Percentiles rank a stretch among this genome's conserved stretches.
These are phyloP conservation scores for Dipodascopsis tothii DNA, from an alignment of 805 yeast species.

Conservation along the genomic window DNA sequence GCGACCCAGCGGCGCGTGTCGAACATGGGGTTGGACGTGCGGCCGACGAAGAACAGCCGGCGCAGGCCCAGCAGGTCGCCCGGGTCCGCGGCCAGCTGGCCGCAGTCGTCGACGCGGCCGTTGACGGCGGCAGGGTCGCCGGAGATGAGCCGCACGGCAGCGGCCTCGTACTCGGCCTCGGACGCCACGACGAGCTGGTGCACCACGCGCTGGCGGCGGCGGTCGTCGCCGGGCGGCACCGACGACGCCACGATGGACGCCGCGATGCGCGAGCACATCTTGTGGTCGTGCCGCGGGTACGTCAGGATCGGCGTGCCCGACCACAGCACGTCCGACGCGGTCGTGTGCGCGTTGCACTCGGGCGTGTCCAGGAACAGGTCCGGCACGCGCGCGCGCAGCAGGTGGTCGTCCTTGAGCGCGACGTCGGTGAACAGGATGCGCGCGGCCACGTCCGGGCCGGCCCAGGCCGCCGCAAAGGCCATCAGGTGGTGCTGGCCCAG, in stretches of 20 bases:
- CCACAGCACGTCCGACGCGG: conserved; percentile 33
- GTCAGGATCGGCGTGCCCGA: conserved; percentile 31
- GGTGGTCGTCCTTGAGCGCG: conserved; percentile 30
- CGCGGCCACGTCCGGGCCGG: conserved; percentile 19
- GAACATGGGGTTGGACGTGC: conserved; percentile 24
- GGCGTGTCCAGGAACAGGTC: conserved; percentile 32
- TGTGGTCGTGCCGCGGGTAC: conserved; percentile 27
- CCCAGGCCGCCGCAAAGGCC: conserved; percentile 27
- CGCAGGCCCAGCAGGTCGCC: conserved; percentile 23
- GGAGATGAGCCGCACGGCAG: conserved; percentile 24
- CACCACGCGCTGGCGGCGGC: conserved; percentile 3
- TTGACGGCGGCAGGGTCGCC: not conserved
- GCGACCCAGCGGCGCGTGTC: conserved; percentile 28
- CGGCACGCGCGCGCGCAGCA: conserved; percentile 29
- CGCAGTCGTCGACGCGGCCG: conserved; percentile 2
- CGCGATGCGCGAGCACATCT: conserved; percentile 31
- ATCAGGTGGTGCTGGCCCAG: conserved; percentile 26
- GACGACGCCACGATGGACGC: conserved; percentile 28
- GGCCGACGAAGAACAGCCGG: conserved; percentile 20
- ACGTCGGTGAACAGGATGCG: conserved; percentile 31
- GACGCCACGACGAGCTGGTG: conserved; percentile 23
- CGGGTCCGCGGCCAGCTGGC: conserved; percentile 5
- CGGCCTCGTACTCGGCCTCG: conserved; percentile 27
- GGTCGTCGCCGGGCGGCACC: not conserved
- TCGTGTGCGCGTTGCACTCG: conserved; percentile 34